A percentile compares a stretch with the other conserved stretches of the same genome.
phyloP scores from a whole-genome alignment of 2,329 filamentous ascomycete genomes.

The Xylaria sp. region DNA sequence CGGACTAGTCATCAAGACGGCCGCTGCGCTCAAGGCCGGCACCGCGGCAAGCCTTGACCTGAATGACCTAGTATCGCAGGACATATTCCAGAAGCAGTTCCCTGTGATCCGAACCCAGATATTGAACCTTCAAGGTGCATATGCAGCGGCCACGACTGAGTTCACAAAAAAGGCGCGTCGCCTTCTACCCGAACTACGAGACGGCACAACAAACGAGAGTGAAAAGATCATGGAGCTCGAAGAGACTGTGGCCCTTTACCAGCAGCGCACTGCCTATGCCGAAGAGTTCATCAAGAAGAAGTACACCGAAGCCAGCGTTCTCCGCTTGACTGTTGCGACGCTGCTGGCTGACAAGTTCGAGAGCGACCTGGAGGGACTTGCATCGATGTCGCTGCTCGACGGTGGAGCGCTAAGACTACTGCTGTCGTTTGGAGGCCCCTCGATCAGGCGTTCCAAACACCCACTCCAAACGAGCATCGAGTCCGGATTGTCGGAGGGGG shows the following conservation, averaged over 20 bases:
- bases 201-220: not conserved
- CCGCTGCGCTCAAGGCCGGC: not conserved
- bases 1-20: not conserved
- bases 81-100: not conserved
- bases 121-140: not conserved
- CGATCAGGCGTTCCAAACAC: not conserved
- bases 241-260: not conserved
- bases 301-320: not conserved
- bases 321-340: not conserved
- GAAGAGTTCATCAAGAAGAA: not conserved
- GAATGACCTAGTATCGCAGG: not conserved
- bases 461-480: not conserved
- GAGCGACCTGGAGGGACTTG: not conserved
- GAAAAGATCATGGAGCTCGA: not conserved
- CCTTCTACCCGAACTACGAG: not conserved
- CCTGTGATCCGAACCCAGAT: not conserved
- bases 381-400: not conserved
- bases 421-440: not conserved
- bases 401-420: not conserved
- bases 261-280: not conserved
- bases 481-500: not conserved
- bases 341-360: not conserved
- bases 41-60: not conserved
- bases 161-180: not conserved
- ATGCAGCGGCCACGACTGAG: not conserved